Evolutionary conservation across 345 rosid species (phyloP).

Genomic region (Populus deltoides): DNA sequence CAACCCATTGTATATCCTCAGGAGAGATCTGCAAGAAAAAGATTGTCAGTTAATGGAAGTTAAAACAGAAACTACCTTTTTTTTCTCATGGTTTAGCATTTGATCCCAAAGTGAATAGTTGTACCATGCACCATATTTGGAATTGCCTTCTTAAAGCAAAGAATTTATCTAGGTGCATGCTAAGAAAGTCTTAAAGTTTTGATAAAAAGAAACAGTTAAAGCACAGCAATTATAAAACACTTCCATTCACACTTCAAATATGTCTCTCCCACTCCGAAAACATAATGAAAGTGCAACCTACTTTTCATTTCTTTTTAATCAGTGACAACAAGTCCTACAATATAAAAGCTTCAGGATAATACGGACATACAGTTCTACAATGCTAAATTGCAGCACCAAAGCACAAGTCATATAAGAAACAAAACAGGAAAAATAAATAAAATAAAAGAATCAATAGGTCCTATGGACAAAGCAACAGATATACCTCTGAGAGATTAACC

Average conservation of each 20-base stretch:
- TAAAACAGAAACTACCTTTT: background rate
- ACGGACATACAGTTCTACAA: background rate
- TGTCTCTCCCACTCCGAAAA: background rate
- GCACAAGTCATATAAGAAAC: background rate
- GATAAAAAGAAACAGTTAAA: background rate
- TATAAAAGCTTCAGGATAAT: background rate
- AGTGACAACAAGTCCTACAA: background rate
- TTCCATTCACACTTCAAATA: background rate
- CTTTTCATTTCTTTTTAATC: background rate
- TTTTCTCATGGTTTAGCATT: background rate
- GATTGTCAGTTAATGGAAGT: background rate
- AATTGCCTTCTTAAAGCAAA: background rate
- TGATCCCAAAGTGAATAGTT: background rate
- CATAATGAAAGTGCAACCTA: background rate
- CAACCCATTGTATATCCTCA: conserved; percentile 78
- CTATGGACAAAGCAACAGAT: background rate
- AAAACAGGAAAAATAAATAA: background rate
- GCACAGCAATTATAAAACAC: background rate
- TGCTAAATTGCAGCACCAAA: background rate
- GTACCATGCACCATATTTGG: background rate
- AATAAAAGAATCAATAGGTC: background rate
- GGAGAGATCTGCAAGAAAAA: conserved; percentile 59
- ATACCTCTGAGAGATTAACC: conserved; percentile 85
- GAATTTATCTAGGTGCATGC: background rate
- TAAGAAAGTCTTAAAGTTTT: background rate